Evolutionary conservation across 2,329 filamentous ascomycete genomes (phyloP).

Genomic region (Monosporascus sp.): DNA sequence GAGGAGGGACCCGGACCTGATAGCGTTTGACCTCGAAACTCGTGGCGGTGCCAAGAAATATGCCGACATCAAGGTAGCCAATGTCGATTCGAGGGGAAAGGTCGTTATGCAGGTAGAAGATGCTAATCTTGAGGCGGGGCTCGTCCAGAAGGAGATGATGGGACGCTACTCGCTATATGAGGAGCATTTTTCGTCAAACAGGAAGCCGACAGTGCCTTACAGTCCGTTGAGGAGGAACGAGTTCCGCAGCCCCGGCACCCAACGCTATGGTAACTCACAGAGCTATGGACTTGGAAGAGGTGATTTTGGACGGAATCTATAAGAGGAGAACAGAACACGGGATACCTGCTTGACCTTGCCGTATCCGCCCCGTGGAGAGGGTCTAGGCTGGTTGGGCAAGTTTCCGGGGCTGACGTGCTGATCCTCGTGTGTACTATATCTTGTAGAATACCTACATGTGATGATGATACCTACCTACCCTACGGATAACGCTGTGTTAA

Average conservation of each 20-base stretch:
- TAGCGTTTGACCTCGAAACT: constrained; percentile 39
- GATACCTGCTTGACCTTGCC: not conserved
- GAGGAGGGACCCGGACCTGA: constrained; percentile 25
- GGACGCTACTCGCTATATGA: constrained; percentile 28
- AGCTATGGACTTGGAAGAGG: constrained; percentile 31
- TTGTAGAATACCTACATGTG: not conserved
- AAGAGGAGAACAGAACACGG: not conserved
- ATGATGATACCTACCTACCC: not conserved
- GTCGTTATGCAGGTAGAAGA: constrained; percentile 40
- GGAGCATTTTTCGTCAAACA: constrained; percentile 8
- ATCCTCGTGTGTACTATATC: not conserved
- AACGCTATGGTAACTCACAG: constrained; percentile 28
- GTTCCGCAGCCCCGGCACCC: not conserved
- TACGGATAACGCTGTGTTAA: no score
- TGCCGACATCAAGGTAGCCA: constrained; percentile 38
- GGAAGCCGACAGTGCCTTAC: constrained; percentile 2
- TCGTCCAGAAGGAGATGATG: constrained; percentile 41
- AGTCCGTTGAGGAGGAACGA: not conserved
- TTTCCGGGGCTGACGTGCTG: not conserved
- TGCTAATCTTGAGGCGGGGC: constrained; percentile 29
- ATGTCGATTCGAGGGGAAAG: constrained; percentile 44
- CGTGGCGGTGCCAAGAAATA: constrained; percentile 51
- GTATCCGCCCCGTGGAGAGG: no score
- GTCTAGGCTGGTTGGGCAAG: no score
- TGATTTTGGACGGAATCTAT: not conserved